These are phyloP conservation scores for Sambucus nigra DNA, from an alignment of 129 eudicot genomes.

Conservation along the genomic window DNA sequence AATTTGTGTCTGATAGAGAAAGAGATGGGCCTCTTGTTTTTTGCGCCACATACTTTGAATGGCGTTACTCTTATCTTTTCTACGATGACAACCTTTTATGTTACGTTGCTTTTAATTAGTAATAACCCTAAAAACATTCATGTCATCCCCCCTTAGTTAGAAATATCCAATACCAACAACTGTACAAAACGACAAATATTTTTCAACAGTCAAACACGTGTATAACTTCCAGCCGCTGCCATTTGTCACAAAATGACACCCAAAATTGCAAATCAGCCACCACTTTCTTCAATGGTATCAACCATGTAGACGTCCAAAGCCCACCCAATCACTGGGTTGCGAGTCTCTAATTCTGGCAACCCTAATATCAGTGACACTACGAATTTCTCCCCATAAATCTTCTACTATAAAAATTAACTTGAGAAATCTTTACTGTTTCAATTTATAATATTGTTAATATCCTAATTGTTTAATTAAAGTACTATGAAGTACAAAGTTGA, in stretches of 20 bases:
- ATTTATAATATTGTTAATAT: neutral
- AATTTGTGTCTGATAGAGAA: constrained; percentile 4
- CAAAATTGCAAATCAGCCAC: neutral
- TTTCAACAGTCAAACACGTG: constrained; percentile 17
- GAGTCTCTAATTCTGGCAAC: neutral
- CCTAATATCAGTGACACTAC: neutral
- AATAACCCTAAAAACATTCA: neutral
- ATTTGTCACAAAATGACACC: constrained; percentile 11
- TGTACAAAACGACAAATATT: constrained; percentile 17
- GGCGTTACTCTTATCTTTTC: constrained; percentile 7
- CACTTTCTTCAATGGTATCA: neutral
- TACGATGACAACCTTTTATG: constrained; percentile 19
- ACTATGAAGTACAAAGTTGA: neutral
- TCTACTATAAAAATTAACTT: neutral
- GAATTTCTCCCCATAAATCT: neutral
- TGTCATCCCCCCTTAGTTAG: constrained; percentile 1
- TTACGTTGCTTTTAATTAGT: constrained; percentile 8
- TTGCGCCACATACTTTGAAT: constrained; percentile 24
- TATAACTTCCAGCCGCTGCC: constrained; percentile 6
- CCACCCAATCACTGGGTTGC: neutral
- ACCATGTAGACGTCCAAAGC: neutral
- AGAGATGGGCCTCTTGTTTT: constrained; percentile 16
- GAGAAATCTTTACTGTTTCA: constrained; percentile 4
- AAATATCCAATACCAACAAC: constrained; percentile 7
- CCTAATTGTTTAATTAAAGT: neutral